Evolutionary conservation across 805 yeast species (phyloP).

Genomic region (Komagataella mondaviorum): DNA sequence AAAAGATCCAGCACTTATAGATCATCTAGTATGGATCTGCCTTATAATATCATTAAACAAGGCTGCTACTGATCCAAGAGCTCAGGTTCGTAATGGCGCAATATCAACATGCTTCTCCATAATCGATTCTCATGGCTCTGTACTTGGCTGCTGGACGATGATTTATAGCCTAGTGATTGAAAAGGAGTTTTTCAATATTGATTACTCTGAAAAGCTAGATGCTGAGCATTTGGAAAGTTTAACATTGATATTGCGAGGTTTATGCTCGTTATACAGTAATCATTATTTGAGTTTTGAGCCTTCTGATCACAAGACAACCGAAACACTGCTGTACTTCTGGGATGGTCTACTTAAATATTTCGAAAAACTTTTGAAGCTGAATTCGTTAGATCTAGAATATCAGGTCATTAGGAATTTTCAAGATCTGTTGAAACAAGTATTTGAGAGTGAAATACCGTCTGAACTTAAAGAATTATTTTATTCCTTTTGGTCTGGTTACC

Average conservation of each 20-base stretch:
- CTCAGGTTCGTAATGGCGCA: conserved; percentile 83
- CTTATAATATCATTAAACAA: conserved; percentile 47
- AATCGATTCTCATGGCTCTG: conserved; percentile 53
- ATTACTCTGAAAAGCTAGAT: not conserved
- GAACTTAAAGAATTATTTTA: conserved; percentile 26
- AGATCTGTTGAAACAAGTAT: conserved; percentile 22
- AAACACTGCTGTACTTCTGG: conserved; percentile 32
- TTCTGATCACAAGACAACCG: conserved; percentile 8
- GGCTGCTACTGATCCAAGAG: conserved; percentile 49
- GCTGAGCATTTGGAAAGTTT: conserved; percentile 49
- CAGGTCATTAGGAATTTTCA: conserved; percentile 41
- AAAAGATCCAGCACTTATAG: conserved; percentile 12
- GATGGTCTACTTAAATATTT: conserved; percentile 36
- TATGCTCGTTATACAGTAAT: conserved; percentile 45
- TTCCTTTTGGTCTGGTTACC: conserved; percentile 34
- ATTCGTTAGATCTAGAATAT: conserved; percentile 37
- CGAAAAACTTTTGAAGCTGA: conserved; percentile 20
- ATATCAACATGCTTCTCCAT: conserved; percentile 81
- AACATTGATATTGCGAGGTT: conserved; percentile 47
- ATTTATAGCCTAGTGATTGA: conserved; percentile 52
- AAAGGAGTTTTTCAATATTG: conserved; percentile 23
- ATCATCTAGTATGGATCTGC: conserved; percentile 46
- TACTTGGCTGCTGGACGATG: conserved; percentile 53
- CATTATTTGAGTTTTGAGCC: conserved; percentile 26
- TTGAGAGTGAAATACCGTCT: conserved; percentile 12